phyloP scores from a whole-genome alignment of 306 rosid species.

The Sesbania bispinosa region DNA sequence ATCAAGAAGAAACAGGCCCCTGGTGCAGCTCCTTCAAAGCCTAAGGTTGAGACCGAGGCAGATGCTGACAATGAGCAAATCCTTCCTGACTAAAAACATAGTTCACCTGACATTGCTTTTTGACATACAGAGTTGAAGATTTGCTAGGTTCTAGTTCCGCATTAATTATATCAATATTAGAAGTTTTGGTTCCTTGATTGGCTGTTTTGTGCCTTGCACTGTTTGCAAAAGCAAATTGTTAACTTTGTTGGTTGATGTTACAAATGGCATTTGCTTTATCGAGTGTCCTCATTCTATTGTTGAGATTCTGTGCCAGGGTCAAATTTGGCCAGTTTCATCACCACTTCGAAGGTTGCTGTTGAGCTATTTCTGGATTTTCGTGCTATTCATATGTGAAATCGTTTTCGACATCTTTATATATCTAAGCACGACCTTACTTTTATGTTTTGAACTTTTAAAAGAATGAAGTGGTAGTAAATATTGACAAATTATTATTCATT shows the following conservation, averaged over 20 bases:
- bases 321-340: neutral
- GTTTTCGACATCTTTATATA: too few species aligned
- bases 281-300: neutral
- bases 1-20: constrained; percentile 90
- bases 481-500: too few species aligned
- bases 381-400: neutral
- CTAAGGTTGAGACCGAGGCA: constrained; percentile 68
- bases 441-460: too few species aligned
- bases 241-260: constrained; percentile 1
- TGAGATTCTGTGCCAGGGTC: neutral
- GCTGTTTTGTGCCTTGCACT: constrained; percentile 18
- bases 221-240: constrained; percentile 2
- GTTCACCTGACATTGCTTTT: constrained; percentile 24
- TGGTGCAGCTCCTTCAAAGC: constrained; percentile 78
- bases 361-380: neutral
- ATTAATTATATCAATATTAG: constrained; percentile 2
- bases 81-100: constrained; percentile 54
- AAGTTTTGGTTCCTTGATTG: constrained; percentile 31
- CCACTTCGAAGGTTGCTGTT: neutral
- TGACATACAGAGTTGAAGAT: constrained; percentile 23
- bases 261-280: neutral
- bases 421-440: too few species aligned
- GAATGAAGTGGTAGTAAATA: too few species aligned
- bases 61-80: constrained; percentile 91
- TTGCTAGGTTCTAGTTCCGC: constrained; percentile 21